Evolutionary conservation across 2,329 filamentous ascomycete genomes (phyloP).

Genomic region (Diaporthe ilicicola): DNA sequence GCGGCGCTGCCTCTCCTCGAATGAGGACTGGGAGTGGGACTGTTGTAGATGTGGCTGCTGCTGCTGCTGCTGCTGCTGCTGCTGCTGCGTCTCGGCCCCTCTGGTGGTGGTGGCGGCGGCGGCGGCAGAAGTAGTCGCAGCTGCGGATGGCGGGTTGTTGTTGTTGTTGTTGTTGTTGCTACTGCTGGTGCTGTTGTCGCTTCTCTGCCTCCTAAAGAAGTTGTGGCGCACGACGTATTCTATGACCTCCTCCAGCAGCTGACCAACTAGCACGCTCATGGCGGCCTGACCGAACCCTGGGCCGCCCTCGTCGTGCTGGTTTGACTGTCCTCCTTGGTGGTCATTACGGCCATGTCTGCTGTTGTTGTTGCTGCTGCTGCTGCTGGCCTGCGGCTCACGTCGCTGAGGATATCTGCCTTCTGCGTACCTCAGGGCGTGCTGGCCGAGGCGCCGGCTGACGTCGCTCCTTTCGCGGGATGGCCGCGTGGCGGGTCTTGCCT

Average conservation of each 20-base stretch:
- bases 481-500: neutral
- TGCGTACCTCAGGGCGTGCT: constrained; percentile 3
- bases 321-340: neutral
- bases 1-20: constrained; percentile 5
- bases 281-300: neutral
- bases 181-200: neutral
- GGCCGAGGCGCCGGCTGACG: constrained; percentile 5
- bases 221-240: constrained; percentile 21
- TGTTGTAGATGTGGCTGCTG: neutral
- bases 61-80: neutral
- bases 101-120: neutral
- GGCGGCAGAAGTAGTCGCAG: no score
- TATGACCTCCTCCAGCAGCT: constrained; percentile 13
- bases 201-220: constrained; percentile 4
- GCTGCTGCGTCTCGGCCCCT: neutral
- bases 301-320: neutral
- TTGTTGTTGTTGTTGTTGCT: neutral
- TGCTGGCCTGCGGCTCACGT: neutral
- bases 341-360: neutral
- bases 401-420: neutral
- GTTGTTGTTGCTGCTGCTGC: neutral
- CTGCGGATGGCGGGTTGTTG: neutral
- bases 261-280: constrained; percentile 8
- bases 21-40: constrained; percentile 11
- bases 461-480: constrained; percentile 17